phyloP scores from a whole-genome alignment of 305 asterid species.

The Coffea humblotiana region DNA sequence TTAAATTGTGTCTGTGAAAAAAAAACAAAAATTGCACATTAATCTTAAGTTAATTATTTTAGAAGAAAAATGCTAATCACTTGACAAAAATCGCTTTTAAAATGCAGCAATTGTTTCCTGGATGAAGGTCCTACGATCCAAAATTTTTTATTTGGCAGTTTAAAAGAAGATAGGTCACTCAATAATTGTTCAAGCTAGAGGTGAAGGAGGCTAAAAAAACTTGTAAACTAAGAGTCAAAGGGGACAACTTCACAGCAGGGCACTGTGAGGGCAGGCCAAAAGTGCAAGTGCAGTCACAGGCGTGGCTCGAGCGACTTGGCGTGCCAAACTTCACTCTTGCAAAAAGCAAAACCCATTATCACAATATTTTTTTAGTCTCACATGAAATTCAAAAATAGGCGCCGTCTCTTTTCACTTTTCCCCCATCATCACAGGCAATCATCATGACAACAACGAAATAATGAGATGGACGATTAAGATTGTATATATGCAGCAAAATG shows the following conservation, averaged over 20 bases:
- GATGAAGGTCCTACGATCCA: too few relatives aligned
- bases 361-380: not conserved
- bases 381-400: not conserved
- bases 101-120: not conserved
- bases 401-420: not conserved
- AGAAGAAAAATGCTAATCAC: not conserved
- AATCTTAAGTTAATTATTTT: too few relatives aligned
- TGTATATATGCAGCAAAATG: too few relatives aligned
- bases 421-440: conserved; percentile 10
- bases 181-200: not conserved
- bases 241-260: not conserved
- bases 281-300: conserved; percentile 1
- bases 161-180: too few relatives aligned
- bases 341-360: conserved; percentile 19
- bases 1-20: too few relatives aligned
- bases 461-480: conserved; percentile 6
- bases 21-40: too few relatives aligned
- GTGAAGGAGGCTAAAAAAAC: not conserved
- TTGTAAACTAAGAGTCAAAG: not conserved
- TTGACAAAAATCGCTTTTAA: not conserved
- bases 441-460: conserved; percentile 2
- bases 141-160: too few relatives aligned
- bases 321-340: conserved; percentile 17
- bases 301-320: conserved; percentile 21
- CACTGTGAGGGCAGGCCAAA: not conserved